A percentile compares a stretch with the other conserved stretches of the same genome.
Evolutionary conservation across 768 basidiomycete genomes (phyloP).

Genomic region (Boletus coccyginus): DNA sequence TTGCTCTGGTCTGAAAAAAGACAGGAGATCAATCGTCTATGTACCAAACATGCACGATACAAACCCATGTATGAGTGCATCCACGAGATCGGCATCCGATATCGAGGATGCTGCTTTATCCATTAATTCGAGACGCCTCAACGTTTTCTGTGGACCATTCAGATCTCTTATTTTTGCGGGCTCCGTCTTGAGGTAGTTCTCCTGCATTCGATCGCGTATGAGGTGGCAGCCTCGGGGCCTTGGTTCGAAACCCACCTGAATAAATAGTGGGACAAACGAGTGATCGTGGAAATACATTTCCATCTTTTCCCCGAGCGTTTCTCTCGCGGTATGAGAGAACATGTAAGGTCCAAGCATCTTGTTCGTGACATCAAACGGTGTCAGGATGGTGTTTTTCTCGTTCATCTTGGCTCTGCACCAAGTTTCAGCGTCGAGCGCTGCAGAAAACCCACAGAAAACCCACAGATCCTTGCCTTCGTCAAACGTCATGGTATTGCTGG

Average conservation of each 20-base stretch:
- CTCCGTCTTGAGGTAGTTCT: slow-evolving; percentile 89
- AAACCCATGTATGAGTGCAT: slow-evolving; percentile 90
- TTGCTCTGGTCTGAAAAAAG: slow-evolving; percentile 71
- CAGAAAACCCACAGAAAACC: slow-evolving; percentile 26
- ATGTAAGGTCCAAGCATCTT: slow-evolving; percentile 90
- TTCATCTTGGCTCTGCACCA: slow-evolving; percentile 75
- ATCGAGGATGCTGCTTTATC: slow-evolving; percentile 88
- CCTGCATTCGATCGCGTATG: slow-evolving; percentile 45
- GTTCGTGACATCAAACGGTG: slow-evolving; percentile 88
- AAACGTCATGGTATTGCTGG: slow-evolving; percentile 76
- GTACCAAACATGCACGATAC: not conserved
- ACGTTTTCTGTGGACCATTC: slow-evolving; percentile 57
- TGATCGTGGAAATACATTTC: slow-evolving; percentile 97
- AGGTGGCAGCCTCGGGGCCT: not conserved
- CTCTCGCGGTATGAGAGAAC: slow-evolving; percentile 77
- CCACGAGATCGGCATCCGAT: slow-evolving; percentile 93
- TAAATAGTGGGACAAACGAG: slow-evolving; percentile 90
- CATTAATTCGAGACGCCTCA: slow-evolving; percentile 81
- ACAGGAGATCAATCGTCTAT: not conserved
- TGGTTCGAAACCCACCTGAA: slow-evolving; percentile 58
- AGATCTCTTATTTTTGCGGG: slow-evolving; percentile 59
- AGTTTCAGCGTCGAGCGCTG: not conserved
- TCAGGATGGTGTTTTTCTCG: slow-evolving; percentile 88
- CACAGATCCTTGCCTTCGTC: slow-evolving; percentile 92
- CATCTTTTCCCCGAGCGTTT: slow-evolving; percentile 88